Evolutionary conservation across 2,329 filamentous ascomycete species (phyloP), one percentile per base, ranked within the genome.

Genomic region (Aspergillus novoparasiticus): DNA sequence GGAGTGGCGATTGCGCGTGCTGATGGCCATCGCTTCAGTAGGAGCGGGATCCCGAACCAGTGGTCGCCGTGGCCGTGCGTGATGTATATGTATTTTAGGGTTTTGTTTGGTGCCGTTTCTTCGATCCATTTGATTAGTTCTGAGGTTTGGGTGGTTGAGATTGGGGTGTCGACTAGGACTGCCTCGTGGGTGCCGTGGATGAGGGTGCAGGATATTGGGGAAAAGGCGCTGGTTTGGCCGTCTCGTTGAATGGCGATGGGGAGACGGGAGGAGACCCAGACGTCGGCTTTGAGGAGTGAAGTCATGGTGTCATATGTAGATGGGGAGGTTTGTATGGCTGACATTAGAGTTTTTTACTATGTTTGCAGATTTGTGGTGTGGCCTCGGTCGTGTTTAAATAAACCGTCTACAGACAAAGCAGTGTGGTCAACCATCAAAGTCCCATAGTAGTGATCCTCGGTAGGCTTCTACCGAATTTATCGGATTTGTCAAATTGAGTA

Each of bases 51-150:
- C 51, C 77, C 76, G 58, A 80, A 77, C 64, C 71, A 81, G 65
- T 82, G 79, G 65, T 81, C 79, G 16, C 72, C 79, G 60, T 82
- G 79, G 12, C 76, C 78, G 59, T 81, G 79, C 1, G 79, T 81
- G 57, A 80, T 76, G 68, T 80, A 81, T 34, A 81, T 76, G 41
- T 75, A 75, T 4, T 63, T 64, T 0, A 81, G 68, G 4, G 68
- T 68, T 21, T 72, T 73, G 11, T 58, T 60, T 0, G 71, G 69
- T 3, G 73, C 68, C 3, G 69, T 73, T 1, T 63, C 60, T 26
- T 77, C 69, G 62, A 82, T 77, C 78, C 78, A 82, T 16, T 68
- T 54, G 2, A 69, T 71, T 4, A 81, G 68, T 0, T 68, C 71
- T 8, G 71, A 61, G 3, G 71, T 73, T 63, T 80, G 74, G 1